Percentiles rank a stretch among this genome's conserved stretches.
Conservation (phyloP, 768 basidiomycete species). For the Boletus subcaerulescens region DNA sequence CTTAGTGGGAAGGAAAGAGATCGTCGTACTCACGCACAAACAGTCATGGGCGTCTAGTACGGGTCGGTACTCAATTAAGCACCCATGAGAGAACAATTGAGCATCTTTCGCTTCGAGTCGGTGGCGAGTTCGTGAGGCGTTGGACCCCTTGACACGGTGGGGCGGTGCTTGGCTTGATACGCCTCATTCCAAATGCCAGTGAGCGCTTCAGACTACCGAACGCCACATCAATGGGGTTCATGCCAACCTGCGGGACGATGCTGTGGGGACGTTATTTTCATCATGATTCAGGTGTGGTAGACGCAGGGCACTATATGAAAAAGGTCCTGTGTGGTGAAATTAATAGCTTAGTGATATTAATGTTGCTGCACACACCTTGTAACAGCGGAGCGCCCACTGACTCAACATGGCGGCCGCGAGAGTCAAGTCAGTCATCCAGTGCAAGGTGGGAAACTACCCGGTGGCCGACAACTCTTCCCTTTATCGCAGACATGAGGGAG, state of each 20-base stretch:
- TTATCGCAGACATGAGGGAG: conserved; percentile 54
- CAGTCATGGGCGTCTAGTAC: not conserved
- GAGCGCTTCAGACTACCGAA: not conserved
- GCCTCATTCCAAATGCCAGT: not conserved
- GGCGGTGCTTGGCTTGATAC: not conserved
- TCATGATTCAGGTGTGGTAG: conserved; percentile 4
- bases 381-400: too few relatives aligned
- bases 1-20: not conserved
- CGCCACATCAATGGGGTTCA: not conserved
- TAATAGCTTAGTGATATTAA: conserved; percentile 3
- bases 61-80: not conserved
- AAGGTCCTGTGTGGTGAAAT: conserved; percentile 1
- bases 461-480: not conserved
- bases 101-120: not conserved
- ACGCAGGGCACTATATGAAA: too few relatives aligned
- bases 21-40: not conserved
- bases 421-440: not conserved
- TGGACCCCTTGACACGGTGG: not conserved
- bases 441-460: too few relatives aligned
- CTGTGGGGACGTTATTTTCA: not conserved
- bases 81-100: not conserved
- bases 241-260: not conserved
- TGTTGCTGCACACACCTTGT: not conserved
- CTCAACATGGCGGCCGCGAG: too few relatives aligned
- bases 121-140: not conserved